phyloP scores from a whole-genome alignment of 805 yeast species.

The Lipomyces orientalis region DNA sequence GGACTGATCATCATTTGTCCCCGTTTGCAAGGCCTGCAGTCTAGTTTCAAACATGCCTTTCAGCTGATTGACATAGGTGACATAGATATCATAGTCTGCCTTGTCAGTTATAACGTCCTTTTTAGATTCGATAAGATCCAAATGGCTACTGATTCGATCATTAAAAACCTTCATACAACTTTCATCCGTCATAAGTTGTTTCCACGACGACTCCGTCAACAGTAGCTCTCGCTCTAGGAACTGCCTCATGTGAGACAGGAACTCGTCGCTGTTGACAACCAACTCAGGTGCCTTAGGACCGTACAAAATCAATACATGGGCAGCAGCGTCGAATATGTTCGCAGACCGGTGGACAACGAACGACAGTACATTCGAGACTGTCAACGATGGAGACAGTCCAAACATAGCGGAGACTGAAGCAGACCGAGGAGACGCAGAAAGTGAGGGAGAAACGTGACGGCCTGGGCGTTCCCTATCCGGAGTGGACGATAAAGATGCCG shows the following conservation, averaged over 20 bases:
- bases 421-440: conserved; percentile 1
- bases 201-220: conserved; percentile 15
- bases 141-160: conserved; percentile 4
- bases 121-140: not conserved
- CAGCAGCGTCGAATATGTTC: conserved; percentile 18
- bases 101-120: conserved; percentile 3
- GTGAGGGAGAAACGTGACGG: not conserved
- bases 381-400: not conserved
- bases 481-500: conserved; percentile 2
- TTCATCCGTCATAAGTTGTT: conserved; percentile 1
- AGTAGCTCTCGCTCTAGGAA: conserved; percentile 19
- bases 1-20: not conserved
- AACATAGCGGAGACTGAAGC: conserved; percentile 2
- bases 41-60: conserved; percentile 5
- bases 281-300: conserved; percentile 22
- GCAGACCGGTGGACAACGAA: not conserved
- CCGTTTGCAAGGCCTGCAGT: not conserved
- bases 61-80: conserved; percentile 4
- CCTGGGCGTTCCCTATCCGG: not conserved
- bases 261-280: not conserved
- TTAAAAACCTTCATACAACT: not conserved
- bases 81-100: conserved; percentile 5
- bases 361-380: conserved; percentile 14
- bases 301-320: conserved; percentile 22
- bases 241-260: conserved; percentile 6